Evolutionary conservation across 495 filamentous ascomycete species (phyloP).

Genomic region (Hyphodiscus hymeniophilus): DNA sequence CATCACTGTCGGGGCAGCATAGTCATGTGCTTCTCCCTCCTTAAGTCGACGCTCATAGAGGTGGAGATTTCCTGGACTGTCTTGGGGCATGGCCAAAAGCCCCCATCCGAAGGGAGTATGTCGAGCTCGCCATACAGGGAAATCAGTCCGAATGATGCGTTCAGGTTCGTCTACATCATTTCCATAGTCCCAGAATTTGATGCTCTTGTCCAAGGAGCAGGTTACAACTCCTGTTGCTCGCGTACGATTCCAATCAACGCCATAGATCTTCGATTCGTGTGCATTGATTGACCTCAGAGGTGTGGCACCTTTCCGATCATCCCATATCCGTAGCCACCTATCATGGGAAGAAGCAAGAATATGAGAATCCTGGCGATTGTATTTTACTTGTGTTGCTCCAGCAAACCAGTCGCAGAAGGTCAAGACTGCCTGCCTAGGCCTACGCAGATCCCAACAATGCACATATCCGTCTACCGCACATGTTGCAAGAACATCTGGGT

Average conservation of each 20-base stretch:
- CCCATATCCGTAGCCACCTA: conserved; percentile 81
- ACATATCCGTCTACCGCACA: conserved; percentile 92
- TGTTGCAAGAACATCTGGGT: conserved; percentile 82
- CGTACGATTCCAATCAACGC: conserved; percentile 87
- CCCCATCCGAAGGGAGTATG: conserved; percentile 90
- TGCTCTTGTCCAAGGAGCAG: conserved; percentile 84
- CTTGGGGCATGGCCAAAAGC: conserved; percentile 84
- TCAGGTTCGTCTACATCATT: conserved; percentile 56
- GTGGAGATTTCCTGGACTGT: conserved; percentile 74
- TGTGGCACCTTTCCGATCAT: conserved; percentile 69
- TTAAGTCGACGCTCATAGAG: conserved; percentile 54
- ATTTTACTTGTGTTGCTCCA: conserved; percentile 93
- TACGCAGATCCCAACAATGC: conserved; percentile 85
- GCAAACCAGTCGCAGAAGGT: conserved; percentile 93
- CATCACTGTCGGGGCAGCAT: conserved; percentile 19
- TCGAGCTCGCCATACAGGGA: conserved; percentile 88
- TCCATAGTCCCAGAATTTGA: conserved; percentile 89
- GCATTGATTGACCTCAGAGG: conserved; percentile 79
- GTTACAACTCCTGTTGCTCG: conserved; percentile 64
- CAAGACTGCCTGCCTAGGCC: conserved; percentile 62
- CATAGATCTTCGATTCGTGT: conserved; percentile 94
- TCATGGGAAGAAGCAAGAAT: conserved; percentile 89
- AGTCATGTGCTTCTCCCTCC: conserved; percentile 12
- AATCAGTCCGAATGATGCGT: conserved; percentile 67
- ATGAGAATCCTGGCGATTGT: conserved; percentile 77